Evolutionary conservation across 148 eudicot species (phyloP).

Genomic region (Arctostaphylos glauca): DNA sequence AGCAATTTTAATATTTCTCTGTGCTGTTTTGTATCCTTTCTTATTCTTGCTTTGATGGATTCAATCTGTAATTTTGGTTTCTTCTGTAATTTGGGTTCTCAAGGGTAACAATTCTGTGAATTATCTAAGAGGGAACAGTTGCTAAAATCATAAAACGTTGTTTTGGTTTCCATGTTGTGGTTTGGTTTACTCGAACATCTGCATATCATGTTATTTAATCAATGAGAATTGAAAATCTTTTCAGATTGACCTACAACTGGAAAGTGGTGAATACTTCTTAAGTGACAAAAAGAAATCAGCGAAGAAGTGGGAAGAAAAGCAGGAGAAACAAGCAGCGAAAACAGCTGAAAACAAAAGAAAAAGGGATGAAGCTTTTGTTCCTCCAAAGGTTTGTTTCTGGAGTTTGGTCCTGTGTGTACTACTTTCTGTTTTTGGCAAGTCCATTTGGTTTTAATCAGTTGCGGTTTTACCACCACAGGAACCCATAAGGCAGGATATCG

Average conservation of each 20-base stretch:
- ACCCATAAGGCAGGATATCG: constrained; percentile 28
- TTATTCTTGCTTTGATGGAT: neutral
- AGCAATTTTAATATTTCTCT: no score
- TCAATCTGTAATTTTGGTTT: neutral
- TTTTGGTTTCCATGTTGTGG: neutral
- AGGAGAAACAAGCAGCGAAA: constrained; percentile 73
- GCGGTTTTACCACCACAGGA: constrained; percentile 44
- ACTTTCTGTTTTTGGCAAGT: neutral
- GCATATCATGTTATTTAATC: neutral
- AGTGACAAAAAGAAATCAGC: constrained; percentile 74
- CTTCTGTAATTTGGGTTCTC: neutral
- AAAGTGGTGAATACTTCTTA: constrained; percentile 85
- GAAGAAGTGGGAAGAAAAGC: constrained; percentile 85
- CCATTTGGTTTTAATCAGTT: neutral
- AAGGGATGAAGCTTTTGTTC: constrained; percentile 71
- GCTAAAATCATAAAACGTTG: neutral
- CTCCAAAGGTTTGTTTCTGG: constrained; percentile 63
- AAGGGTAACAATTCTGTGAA: neutral
- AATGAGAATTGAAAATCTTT: neutral
- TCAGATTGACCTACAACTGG: constrained; percentile 80
- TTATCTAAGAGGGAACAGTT: neutral
- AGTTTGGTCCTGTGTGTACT: neutral
- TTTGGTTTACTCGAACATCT: neutral
- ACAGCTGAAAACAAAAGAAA: constrained; percentile 72
- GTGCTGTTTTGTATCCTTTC: neutral